Conservation (phyloP, 2,329 filamentous ascomycete species). For the Trichoderma semiorbis region DNA sequence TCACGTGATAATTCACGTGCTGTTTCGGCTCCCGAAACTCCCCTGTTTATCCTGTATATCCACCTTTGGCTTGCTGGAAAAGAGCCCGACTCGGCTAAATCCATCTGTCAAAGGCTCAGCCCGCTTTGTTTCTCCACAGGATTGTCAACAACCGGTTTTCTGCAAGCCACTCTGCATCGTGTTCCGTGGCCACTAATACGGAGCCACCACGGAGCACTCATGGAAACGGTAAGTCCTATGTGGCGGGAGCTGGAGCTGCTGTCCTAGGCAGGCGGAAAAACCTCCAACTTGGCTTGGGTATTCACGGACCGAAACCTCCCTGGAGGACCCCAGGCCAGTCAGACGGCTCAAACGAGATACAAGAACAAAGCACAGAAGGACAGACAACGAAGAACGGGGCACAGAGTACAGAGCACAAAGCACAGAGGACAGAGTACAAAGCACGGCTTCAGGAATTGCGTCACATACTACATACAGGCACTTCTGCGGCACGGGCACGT, state of each 20-base stretch:
- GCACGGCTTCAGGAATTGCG: neutral
- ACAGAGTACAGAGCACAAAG: neutral
- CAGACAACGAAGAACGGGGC: neutral
- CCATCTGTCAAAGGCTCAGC: neutral
- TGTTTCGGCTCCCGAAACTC: too few relatives aligned
- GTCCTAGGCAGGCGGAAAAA: neutral
- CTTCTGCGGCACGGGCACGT: neutral
- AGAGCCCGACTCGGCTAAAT: neutral
- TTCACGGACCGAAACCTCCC: neutral
- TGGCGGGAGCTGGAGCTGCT: neutral
- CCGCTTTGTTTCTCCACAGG: neutral
- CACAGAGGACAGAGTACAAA: too few relatives aligned
- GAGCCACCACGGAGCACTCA: neutral
- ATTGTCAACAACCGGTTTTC: neutral
- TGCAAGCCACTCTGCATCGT: conserved; percentile 6
- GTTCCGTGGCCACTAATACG: neutral
- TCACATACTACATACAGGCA: neutral
- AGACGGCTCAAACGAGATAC: neutral
- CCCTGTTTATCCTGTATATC: neutral
- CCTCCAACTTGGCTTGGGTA: neutral
- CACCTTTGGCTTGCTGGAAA: neutral
- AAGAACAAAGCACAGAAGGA: neutral
- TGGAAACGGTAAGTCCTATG: neutral
- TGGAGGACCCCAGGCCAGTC: neutral
- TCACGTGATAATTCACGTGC: neutral